A percentile compares a stretch with the other conserved stretches of the same genome.
Conservation (phyloP, 352 stramenopile species). For the Thalassiosira sp. region DNA sequence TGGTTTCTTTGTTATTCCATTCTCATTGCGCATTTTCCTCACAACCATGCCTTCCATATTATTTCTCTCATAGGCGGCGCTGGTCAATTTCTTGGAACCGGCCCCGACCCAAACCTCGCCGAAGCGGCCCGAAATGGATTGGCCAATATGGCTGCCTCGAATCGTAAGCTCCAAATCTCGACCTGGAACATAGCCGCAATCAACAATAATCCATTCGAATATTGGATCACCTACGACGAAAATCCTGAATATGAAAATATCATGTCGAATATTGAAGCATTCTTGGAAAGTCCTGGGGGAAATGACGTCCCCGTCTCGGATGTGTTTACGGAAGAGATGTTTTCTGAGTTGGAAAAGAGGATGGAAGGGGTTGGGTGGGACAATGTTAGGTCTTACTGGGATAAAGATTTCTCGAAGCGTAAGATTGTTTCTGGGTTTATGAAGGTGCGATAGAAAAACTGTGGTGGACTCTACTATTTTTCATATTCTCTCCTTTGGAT, state of each 20-base stretch:
- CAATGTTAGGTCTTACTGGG: conserved; percentile 77
- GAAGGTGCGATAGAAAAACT: conserved; percentile 49
- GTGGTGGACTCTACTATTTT: conserved; percentile 1
- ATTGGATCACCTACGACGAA: conserved; percentile 86
- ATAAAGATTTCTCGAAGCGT: conserved; percentile 81
- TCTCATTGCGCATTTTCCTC: too few relatives aligned
- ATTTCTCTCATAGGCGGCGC: conserved; percentile 52
- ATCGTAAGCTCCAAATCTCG: conserved; percentile 53
- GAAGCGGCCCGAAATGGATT: conserved; percentile 39
- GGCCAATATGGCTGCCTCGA: conserved; percentile 49
- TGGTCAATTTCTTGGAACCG: conserved; percentile 57
- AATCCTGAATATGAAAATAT: conserved; percentile 82
- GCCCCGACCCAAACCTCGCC: conserved; percentile 22
- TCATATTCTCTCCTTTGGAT: not conserved
- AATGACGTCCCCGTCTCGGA: conserved; percentile 78
- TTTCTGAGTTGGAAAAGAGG: conserved; percentile 69
- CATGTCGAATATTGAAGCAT: conserved; percentile 83
- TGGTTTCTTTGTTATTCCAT: too few relatives aligned
- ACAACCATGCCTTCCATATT: conserved; percentile 7
- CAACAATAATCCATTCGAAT: conserved; percentile 90
- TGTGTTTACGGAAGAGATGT: conserved; percentile 85
- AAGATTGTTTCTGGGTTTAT: conserved; percentile 83
- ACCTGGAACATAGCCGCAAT: conserved; percentile 88
- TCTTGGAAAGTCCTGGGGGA: conserved; percentile 78
- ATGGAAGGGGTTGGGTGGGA: conserved; percentile 72